These are phyloP conservation scores for Penicillium cataractarum DNA, from an alignment of 495 filamentous ascomycete genomes.

Conservation along the genomic window DNA sequence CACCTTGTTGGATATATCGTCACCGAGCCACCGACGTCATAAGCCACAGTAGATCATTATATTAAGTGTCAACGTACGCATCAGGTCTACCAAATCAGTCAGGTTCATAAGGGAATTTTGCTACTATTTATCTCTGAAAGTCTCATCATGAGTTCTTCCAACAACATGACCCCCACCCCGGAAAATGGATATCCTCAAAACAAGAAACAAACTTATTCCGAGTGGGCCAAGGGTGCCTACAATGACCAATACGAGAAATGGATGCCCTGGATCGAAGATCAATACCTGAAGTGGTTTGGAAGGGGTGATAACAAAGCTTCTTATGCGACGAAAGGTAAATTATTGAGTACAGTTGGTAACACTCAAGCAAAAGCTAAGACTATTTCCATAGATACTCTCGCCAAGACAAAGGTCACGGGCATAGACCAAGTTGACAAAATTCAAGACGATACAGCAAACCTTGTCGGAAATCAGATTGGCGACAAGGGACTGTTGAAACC, in stretches of 20 bases:
- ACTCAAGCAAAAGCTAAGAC: constrained; percentile 7
- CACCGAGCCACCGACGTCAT: constrained; percentile 8
- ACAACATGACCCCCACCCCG: constrained; percentile 1
- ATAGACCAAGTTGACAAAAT: constrained; percentile 62
- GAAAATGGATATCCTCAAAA: neutral
- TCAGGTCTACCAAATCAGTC: neutral
- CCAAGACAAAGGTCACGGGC: constrained; percentile 67
- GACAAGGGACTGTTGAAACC: constrained; percentile 64
- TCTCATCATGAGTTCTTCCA: constrained; percentile 10
- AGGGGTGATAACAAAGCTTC: constrained; percentile 71
- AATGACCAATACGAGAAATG: constrained; percentile 69
- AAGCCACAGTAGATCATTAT: neutral
- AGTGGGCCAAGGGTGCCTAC: constrained; percentile 62
- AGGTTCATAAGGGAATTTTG: neutral
- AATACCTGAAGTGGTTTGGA: constrained; percentile 69
- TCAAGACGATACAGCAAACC: constrained; percentile 63
- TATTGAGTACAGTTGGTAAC: neutral
- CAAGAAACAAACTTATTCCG: constrained; percentile 41
- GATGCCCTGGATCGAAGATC: constrained; percentile 77
- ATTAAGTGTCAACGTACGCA: neutral
- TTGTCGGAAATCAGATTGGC: constrained; percentile 62
- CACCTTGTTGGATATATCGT: neutral
- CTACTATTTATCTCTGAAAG: neutral
- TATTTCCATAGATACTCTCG: constrained; percentile 55
- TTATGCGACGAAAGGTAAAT: constrained; percentile 62